These are phyloP conservation scores for Benincasa hispida DNA, from an alignment of 306 rosid genomes.

Conservation along the genomic window DNA sequence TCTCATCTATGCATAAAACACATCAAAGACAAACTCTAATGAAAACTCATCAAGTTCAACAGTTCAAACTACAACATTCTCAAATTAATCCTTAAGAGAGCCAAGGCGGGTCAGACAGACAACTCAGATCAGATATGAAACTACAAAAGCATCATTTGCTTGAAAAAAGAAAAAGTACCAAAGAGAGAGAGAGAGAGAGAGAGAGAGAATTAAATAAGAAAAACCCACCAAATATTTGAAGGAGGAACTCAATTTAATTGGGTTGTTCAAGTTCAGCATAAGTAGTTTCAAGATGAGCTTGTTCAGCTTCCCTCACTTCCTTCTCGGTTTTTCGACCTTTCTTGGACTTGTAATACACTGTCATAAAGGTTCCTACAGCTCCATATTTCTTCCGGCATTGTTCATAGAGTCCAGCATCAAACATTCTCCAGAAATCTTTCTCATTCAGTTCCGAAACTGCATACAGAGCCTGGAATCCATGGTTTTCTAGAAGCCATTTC, in stretches of 20 bases:
- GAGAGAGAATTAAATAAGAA: not conserved
- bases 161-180: not conserved
- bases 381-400: constrained; percentile 64
- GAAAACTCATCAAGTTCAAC: not conserved
- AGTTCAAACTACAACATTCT: not conserved
- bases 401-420: constrained; percentile 73
- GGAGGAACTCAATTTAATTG: constrained; percentile 4
- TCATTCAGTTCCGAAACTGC: constrained; percentile 88
- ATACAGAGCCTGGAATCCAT: constrained; percentile 84
- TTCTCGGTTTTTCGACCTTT: constrained; percentile 95
- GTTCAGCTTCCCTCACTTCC: constrained; percentile 95
- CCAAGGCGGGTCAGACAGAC: not conserved
- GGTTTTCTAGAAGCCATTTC: constrained; percentile 81
- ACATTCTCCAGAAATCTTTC: constrained; percentile 95
- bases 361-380: constrained; percentile 90
- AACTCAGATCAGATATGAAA: not conserved
- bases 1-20: not conserved
- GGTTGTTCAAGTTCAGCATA: constrained; percentile 62
- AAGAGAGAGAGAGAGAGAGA: not conserved
- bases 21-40: not conserved
- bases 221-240: not conserved
- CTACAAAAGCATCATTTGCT: not conserved
- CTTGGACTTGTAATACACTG: constrained; percentile 86
- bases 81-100: not conserved
- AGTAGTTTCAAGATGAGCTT: constrained; percentile 75